phyloP scores from a whole-genome alignment of 306 rosid species.

The Chamaecrista fasciculata region DNA sequence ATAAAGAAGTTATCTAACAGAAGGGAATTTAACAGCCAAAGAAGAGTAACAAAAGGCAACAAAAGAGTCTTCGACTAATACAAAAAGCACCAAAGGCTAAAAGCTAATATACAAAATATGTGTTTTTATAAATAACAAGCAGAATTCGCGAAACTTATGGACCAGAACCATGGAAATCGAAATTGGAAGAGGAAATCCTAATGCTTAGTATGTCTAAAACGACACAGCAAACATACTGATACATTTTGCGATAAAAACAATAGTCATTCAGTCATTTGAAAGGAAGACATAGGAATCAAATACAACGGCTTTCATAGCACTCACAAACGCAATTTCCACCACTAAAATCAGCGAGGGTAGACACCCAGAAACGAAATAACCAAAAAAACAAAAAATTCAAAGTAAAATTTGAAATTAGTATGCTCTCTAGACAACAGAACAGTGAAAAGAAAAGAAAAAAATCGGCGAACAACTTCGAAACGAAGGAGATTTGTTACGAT shows the following conservation, averaged over 20 bases:
- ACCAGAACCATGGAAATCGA: constrained; percentile 5
- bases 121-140: not conserved
- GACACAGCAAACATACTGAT: not conserved
- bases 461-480: not conserved
- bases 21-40: not conserved
- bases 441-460: not conserved
- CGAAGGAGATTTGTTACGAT: not conserved
- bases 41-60: not conserved
- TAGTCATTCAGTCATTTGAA: not conserved
- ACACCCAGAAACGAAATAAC: not conserved
- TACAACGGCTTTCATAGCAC: not conserved
- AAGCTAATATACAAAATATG: not conserved
- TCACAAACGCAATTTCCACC: not conserved
- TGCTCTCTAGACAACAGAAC: not conserved
- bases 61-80: not conserved
- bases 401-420: not conserved
- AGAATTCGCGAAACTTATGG: not conserved
- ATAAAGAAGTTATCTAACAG: not conserved
- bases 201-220: not conserved
- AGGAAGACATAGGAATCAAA: constrained; percentile 9
- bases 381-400: no score
- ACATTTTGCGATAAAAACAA: not conserved
- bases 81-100: not conserved
- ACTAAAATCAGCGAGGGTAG: not conserved
- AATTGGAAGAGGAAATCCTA: constrained; percentile 20